Evolutionary conservation across 2,329 filamentous ascomycete species (phyloP).

Genomic region (Achaetomium macrosporum): DNA sequence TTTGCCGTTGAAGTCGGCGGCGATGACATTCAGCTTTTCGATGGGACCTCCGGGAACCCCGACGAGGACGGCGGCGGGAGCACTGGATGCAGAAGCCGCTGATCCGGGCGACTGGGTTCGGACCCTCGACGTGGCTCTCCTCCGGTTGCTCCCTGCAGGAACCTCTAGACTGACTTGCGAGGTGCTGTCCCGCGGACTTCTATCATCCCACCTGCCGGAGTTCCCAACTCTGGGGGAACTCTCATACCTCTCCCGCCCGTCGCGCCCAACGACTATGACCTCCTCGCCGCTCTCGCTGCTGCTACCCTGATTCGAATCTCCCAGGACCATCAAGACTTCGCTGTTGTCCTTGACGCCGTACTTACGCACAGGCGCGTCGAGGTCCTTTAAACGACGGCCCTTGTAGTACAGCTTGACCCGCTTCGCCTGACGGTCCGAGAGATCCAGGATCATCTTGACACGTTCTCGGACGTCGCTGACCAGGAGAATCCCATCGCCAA

Average conservation of each 20-base stretch:
- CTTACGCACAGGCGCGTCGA: constrained; percentile 48
- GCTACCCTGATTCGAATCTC: constrained; percentile 32
- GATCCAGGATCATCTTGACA: constrained; percentile 59
- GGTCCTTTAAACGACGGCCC: constrained; percentile 63
- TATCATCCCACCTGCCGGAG: constrained; percentile 14
- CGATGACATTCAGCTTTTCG: constrained; percentile 63
- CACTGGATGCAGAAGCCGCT: constrained; percentile 28
- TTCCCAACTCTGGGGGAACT: constrained; percentile 9
- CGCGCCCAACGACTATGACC: constrained; percentile 34
- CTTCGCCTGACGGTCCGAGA: constrained; percentile 46
- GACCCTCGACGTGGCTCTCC: constrained; percentile 30
- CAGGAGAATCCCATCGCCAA: constrained; percentile 65
- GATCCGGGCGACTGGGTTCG: constrained; percentile 24
- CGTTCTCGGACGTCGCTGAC: constrained; percentile 62
- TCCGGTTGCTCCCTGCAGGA: constrained; percentile 30
- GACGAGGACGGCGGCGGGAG: constrained; percentile 32
- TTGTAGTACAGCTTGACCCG: constrained; percentile 68
- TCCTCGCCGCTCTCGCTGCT: constrained; percentile 38
- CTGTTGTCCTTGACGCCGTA: constrained; percentile 58
- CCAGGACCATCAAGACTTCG: constrained; percentile 54
- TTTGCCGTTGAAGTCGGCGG: constrained; percentile 56
- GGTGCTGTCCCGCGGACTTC: constrained; percentile 40
- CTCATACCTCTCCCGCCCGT: constrained; percentile 36
- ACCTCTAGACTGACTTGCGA: constrained; percentile 36
- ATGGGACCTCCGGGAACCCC: constrained; percentile 38